phyloP scores from a whole-genome alignment of 345 rosid species.

The Lepidium africanum region DNA sequence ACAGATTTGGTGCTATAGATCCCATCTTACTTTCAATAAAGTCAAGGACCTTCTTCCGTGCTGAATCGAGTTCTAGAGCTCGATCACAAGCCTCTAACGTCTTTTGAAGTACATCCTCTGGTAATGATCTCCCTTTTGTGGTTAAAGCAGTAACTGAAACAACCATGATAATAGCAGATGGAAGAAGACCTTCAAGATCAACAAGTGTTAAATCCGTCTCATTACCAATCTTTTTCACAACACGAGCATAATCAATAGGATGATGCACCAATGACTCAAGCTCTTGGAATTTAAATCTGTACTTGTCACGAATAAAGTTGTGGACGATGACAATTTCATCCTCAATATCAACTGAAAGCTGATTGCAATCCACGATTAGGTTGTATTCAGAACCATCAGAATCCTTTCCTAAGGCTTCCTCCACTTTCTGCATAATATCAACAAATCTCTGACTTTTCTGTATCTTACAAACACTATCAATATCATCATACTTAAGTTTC shows the following conservation, averaged over 20 bases:
- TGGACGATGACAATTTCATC: conserved; percentile 62
- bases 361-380: conserved; percentile 86
- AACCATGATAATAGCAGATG: conserved; percentile 88
- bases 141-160: conserved; percentile 90
- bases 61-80: conserved; percentile 68
- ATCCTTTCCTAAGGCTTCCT: conserved; percentile 55
- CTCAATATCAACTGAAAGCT: conserved; percentile 73
- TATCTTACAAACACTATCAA: conserved; percentile 64
- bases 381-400: conserved; percentile 60
- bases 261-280: conserved; percentile 88
- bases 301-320: conserved; percentile 85
- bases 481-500: conserved; percentile 66
- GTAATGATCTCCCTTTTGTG: conserved; percentile 84
- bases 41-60: conserved; percentile 87
- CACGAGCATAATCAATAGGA: conserved; percentile 90
- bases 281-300: conserved; percentile 79
- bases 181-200: conserved; percentile 84
- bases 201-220: conserved; percentile 86
- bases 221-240: conserved; percentile 86
- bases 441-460: conserved; percentile 66
- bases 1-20: conserved; percentile 89
- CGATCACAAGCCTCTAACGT: conserved; percentile 81
- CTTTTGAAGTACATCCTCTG: conserved; percentile 77
- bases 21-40: conserved; percentile 97
- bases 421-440: conserved; percentile 78